Conservation (phyloP, 768 basidiomycete genomes). For the Chalciporus sphaerocephalus region DNA sequence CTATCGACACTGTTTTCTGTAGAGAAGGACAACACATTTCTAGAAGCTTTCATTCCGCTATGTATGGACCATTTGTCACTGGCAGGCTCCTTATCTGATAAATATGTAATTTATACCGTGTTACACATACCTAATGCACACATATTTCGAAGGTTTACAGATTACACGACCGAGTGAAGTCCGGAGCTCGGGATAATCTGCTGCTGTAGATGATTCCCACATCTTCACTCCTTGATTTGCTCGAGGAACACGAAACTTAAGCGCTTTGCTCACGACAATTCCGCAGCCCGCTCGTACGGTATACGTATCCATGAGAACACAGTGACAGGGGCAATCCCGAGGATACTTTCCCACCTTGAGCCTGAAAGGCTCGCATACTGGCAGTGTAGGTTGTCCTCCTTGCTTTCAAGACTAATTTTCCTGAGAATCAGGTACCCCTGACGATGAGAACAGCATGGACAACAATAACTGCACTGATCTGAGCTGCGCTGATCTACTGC, state of each 20-base stretch:
- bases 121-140: conserved; percentile 6
- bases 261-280: neutral
- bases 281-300: too few species aligned
- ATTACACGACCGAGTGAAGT: neutral
- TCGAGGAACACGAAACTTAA: conserved; percentile 2
- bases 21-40: conserved; percentile 7
- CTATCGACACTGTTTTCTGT: conserved; percentile 1
- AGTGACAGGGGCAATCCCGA: too few species aligned
- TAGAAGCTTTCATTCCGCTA: conserved; percentile 16
- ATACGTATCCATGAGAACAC: too few species aligned
- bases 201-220: neutral
- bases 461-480: too few species aligned
- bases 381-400: too few species aligned
- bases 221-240: conserved; percentile 2
- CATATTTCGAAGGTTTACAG: conserved; percentile 2
- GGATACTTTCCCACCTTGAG: too few species aligned
- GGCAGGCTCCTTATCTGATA: conserved; percentile 20
- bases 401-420: too few species aligned
- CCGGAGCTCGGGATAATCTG: neutral
- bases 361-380: too few species aligned
- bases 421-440: conserved; percentile 6
- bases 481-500: too few species aligned
- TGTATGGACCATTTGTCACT: conserved; percentile 28
- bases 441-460: conserved; percentile 10
- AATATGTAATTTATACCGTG: conserved; percentile 29